Percentiles rank a stretch among this genome's conserved stretches.
These are phyloP conservation scores for Aspergillus taichungensis DNA, from an alignment of 495 filamentous ascomycete genomes.

Conservation along the genomic window DNA sequence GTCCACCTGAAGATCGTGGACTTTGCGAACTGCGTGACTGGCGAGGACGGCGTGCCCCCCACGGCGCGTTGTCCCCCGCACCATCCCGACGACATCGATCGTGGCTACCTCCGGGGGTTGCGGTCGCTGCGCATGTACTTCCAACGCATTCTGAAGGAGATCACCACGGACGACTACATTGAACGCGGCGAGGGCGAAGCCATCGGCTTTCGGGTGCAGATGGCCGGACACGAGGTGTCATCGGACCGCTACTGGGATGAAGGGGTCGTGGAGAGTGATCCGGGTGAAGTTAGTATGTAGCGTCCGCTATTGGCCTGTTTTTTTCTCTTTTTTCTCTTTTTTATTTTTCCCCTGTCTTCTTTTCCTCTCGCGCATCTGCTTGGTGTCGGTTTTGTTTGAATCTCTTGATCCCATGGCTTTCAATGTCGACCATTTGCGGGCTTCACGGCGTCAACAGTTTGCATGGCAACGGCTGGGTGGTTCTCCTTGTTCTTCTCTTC, in stretches of 20 bases:
- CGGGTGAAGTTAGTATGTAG: constrained; percentile 40
- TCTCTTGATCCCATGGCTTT: neutral
- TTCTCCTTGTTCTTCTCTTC: constrained; percentile 4
- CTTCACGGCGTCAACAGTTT: constrained; percentile 9
- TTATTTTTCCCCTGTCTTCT: constrained; percentile 1
- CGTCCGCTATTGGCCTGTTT: neutral
- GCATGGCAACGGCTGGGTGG: constrained; percentile 12
- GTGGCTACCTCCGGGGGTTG: constrained; percentile 82
- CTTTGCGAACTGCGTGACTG: constrained; percentile 94
- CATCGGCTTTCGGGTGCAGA: constrained; percentile 26
- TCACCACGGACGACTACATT: constrained; percentile 48
- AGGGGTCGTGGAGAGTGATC: constrained; percentile 34
- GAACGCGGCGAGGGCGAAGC: constrained; percentile 42
- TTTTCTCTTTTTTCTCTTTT: constrained; percentile 4
- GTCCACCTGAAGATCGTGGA: constrained; percentile 95
- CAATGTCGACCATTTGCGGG: no score
- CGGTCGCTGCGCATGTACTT: constrained; percentile 77
- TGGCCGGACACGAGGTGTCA: constrained; percentile 17
- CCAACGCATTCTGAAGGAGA: constrained; percentile 74
- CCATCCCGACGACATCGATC: constrained; percentile 70
- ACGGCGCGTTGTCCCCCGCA: constrained; percentile 70
- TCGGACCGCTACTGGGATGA: constrained; percentile 37
- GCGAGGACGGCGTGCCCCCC: constrained; percentile 58
- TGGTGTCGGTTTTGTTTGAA: constrained; percentile 11
- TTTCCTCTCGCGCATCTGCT: neutral